Percentiles rank a stretch among this genome's conserved stretches.
Evolutionary conservation across 257 asterid genomes (phyloP).

Genomic region (Salvia hispanica): DNA sequence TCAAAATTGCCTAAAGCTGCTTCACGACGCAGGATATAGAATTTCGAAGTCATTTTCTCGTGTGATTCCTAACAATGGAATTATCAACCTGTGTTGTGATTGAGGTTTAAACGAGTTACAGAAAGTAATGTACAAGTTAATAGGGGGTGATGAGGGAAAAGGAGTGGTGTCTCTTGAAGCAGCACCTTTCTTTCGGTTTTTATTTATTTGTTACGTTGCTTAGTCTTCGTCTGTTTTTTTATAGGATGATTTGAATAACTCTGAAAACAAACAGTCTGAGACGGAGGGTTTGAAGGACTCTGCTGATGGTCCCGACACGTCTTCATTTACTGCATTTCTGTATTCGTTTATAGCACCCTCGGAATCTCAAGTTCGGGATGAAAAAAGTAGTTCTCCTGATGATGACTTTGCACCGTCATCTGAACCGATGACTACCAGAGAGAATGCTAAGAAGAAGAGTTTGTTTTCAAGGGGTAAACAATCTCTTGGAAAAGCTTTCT

Average conservation of each 20-base stretch:
- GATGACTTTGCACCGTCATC: constrained; percentile 44
- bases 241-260: constrained; percentile 54
- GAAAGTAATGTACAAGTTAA: not conserved
- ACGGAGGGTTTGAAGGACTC: constrained; percentile 52
- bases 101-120: not conserved
- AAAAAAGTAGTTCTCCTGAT: constrained; percentile 35
- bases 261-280: constrained; percentile 52
- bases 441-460: constrained; percentile 64
- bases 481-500: constrained; percentile 63
- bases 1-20: constrained; percentile 6
- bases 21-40: not conserved
- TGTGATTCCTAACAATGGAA: not conserved
- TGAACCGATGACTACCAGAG: constrained; percentile 51
- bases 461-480: constrained; percentile 74
- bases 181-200: not conserved
- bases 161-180: not conserved
- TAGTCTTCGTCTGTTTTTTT: constrained; percentile 19
- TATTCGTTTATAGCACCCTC: constrained; percentile 77
- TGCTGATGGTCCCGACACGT: constrained; percentile 87
- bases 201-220: not conserved
- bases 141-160: not conserved
- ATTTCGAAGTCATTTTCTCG: constrained; percentile 1
- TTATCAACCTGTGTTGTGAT: not conserved
- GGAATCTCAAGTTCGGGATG: constrained; percentile 47
- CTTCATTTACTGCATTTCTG: constrained; percentile 85